phyloP scores from a whole-genome alignment of 768 basidiomycete genomes.

The Mycena floridula region DNA sequence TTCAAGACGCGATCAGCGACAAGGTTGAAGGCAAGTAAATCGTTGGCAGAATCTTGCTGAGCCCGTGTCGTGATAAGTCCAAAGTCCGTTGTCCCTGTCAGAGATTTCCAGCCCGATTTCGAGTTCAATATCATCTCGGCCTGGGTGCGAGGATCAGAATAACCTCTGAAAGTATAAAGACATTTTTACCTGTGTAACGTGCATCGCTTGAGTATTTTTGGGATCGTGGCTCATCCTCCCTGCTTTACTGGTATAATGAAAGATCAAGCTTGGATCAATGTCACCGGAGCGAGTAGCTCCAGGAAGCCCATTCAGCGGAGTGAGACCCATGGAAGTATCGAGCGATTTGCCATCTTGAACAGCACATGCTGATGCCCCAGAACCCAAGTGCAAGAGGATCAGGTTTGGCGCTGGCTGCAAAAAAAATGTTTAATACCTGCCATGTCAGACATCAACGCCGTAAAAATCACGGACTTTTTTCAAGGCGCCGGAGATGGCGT shows the following conservation, averaged over 20 bases:
- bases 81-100: constrained; percentile 82
- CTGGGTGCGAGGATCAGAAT: constrained; percentile 18
- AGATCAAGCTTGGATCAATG: constrained; percentile 82
- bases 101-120: constrained; percentile 70
- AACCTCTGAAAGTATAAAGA: too few relatives aligned
- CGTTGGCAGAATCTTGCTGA: constrained; percentile 26
- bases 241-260: constrained; percentile 65
- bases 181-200: constrained; percentile 49
- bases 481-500: too few relatives aligned
- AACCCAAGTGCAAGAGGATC: constrained; percentile 83
- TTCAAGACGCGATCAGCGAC: constrained; percentile 72
- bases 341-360: constrained; percentile 67
- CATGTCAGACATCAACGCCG: too few relatives aligned
- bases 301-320: constrained; percentile 82
- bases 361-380: constrained; percentile 82
- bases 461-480: too few relatives aligned
- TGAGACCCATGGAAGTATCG: constrained; percentile 91
- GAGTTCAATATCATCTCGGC: constrained; percentile 73
- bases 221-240: constrained; percentile 52
- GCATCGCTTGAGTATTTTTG: constrained; percentile 35
- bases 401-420: constrained; percentile 67
- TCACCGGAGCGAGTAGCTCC: constrained; percentile 83
- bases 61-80: constrained; percentile 52
- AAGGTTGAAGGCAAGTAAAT: constrained; percentile 68
- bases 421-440: too few relatives aligned